Percentiles rank a stretch among this genome's conserved stretches.
Conservation (phyloP, 1,284 basidiomycete species). For the Exsudoporus floridanus region DNA sequence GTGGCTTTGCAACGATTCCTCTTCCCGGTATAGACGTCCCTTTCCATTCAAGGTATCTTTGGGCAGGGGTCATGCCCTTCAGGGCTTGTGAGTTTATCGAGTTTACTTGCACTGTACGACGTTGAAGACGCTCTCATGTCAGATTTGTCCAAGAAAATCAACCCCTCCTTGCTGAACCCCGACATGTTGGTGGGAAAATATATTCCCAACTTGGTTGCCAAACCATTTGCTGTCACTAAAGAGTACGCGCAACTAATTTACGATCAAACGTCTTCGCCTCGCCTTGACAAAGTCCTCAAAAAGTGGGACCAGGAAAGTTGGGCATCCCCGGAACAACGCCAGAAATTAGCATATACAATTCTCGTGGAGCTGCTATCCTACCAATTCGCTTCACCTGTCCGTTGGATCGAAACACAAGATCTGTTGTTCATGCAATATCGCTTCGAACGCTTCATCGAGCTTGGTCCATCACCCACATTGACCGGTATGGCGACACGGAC, state of each 20-base stretch:
- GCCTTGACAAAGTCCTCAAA: conserved; percentile 89
- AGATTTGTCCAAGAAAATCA: conserved; percentile 99
- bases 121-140: conserved; percentile 20
- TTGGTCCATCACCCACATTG: conserved; percentile 94
- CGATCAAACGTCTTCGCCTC: conserved; percentile 91
- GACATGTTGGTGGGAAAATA: conserved; percentile 93
- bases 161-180: conserved; percentile 85
- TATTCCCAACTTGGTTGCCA: conserved; percentile 95
- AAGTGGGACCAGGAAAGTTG: conserved; percentile 94
- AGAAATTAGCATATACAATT: conserved; percentile 92
- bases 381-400: conserved; percentile 93
- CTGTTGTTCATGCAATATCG: conserved; percentile 86
- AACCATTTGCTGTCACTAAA: conserved; percentile 88
- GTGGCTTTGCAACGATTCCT: conserved; percentile 95
- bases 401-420: conserved; percentile 99
- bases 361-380: conserved; percentile 96
- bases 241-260: conserved; percentile 94
- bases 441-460: conserved; percentile 93
- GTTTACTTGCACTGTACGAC: conserved; percentile 9
- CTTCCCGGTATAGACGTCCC: conserved; percentile 98
- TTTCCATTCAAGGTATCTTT: conserved; percentile 98
- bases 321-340: conserved; percentile 78
- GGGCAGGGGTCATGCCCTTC: conserved; percentile 98
- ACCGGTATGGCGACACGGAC: conserved; percentile 96
- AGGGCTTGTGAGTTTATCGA: conserved; percentile 67